Conservation (phyloP, 371 early-diverging fungal genomes). For the Mortierella sp. region DNA sequence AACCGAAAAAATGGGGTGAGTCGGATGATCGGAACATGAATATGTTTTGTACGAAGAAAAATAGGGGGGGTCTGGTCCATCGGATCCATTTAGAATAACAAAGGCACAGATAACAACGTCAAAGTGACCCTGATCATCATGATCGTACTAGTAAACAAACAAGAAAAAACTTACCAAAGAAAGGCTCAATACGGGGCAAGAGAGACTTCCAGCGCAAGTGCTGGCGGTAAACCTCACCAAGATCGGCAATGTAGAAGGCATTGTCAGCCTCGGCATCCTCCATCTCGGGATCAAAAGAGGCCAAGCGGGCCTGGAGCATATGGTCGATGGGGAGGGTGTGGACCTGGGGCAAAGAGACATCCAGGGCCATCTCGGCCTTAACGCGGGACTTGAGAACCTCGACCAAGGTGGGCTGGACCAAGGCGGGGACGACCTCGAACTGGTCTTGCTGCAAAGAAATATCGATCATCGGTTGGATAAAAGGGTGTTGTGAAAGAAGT, state of each 20-base stretch:
- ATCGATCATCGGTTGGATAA: constrained; percentile 48
- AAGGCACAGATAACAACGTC: constrained; percentile 3
- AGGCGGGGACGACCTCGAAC: constrained; percentile 58
- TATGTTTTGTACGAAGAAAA: constrained; percentile 5
- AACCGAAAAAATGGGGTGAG: neutral
- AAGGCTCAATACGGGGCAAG: constrained; percentile 95
- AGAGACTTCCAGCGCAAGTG: constrained; percentile 84
- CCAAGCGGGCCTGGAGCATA: constrained; percentile 55
- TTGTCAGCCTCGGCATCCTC: constrained; percentile 83
- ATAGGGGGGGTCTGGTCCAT: neutral
- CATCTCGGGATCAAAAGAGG: constrained; percentile 60
- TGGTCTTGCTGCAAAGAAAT: constrained; percentile 59
- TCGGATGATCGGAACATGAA: constrained; percentile 7
- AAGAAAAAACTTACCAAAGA: constrained; percentile 79
- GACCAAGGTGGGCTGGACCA: constrained; percentile 59
- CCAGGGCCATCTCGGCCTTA: constrained; percentile 54
- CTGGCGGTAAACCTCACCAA: constrained; percentile 92
- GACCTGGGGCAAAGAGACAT: constrained; percentile 48
- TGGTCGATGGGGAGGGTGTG: constrained; percentile 56
- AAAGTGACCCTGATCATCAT: neutral
- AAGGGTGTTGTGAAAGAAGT: constrained; percentile 26
- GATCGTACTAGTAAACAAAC: neutral
- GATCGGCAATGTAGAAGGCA: constrained; percentile 94
- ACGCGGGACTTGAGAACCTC: constrained; percentile 57
- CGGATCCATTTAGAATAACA: constrained; percentile 1